Evolutionary conservation across 306 rosid species (phyloP).

Genomic region (Mimosa pudica): DNA sequence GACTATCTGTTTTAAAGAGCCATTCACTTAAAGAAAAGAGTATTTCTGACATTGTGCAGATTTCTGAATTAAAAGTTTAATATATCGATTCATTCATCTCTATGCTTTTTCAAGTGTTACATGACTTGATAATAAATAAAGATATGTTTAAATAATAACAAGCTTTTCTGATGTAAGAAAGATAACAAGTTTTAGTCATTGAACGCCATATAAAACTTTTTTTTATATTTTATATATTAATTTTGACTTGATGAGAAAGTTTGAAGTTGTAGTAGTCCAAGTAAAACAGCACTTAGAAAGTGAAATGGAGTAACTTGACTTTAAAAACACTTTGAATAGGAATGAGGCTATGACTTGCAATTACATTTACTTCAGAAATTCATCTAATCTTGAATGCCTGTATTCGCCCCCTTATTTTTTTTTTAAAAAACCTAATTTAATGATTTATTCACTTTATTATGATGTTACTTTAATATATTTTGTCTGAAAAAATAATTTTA

Average conservation of each 20-base stretch:
- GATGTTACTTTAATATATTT: not conserved
- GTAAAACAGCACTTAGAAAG: not conserved
- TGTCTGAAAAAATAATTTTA: not conserved
- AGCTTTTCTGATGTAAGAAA: not conserved
- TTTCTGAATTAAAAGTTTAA: not conserved
- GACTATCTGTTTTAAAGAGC: no score
- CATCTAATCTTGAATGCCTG: constrained; percentile 30
- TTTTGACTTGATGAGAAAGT: not conserved
- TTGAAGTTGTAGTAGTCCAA: not conserved
- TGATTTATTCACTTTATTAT: not conserved
- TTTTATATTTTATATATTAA: not conserved
- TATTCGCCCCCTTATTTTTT: constrained; percentile 37
- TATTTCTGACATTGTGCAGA: not conserved
- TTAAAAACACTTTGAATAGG: not conserved
- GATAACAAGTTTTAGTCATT: not conserved
- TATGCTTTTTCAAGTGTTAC: not conserved
- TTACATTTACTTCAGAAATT: not conserved
- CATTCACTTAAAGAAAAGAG: no score
- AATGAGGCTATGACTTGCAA: not conserved
- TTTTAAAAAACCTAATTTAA: not conserved
- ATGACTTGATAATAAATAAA: not conserved
- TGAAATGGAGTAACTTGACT: constrained; percentile 17
- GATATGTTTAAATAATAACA: not conserved
- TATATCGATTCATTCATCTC: not conserved
- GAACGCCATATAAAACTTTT: not conserved